These are phyloP conservation scores for Pinus albicaulis DNA, from an alignment of 75 land plant species.

Conservation along the genomic window DNA sequence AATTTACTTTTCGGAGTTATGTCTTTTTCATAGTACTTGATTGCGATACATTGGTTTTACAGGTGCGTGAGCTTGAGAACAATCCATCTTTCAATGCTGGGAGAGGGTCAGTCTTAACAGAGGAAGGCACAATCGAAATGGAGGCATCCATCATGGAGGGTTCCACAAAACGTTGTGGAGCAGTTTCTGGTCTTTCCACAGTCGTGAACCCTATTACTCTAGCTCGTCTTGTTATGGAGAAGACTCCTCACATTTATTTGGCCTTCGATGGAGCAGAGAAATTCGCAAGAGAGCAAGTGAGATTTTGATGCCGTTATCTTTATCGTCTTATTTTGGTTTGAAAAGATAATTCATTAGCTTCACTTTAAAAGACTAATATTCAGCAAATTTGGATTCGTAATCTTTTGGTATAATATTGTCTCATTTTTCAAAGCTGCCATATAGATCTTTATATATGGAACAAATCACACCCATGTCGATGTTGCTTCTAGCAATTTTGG, in stretches of 20 bases:
- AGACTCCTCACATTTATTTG: constrained; percentile 86
- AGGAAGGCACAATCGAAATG: constrained; percentile 86
- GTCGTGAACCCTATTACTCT: constrained; percentile 87
- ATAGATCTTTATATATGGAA: no score
- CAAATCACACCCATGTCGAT: no score
- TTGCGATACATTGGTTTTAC: neutral
- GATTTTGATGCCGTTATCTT: neutral
- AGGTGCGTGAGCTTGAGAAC: constrained; percentile 87
- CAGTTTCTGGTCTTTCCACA: constrained; percentile 85
- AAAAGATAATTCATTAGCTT: no score
- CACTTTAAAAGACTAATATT: no score
- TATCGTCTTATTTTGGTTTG: no score
- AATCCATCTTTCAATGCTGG: constrained; percentile 81
- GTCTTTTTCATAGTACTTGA: no score
- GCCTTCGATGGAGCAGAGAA: constrained; percentile 84
- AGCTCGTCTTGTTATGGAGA: constrained; percentile 88
- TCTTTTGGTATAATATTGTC: no score
- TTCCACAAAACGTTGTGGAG: constrained; percentile 71
- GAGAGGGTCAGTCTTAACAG: constrained; percentile 78
- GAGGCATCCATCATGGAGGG: constrained; percentile 96
- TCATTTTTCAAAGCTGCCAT: no score
- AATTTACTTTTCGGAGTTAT: no score
- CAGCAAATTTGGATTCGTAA: no score
- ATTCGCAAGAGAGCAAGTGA: constrained; percentile 17
- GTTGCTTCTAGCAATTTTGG: no score